These are phyloP conservation scores for Shiraia bambusicola DNA, from an alignment of 2,329 filamentous ascomycete genomes.

Conservation along the genomic window DNA sequence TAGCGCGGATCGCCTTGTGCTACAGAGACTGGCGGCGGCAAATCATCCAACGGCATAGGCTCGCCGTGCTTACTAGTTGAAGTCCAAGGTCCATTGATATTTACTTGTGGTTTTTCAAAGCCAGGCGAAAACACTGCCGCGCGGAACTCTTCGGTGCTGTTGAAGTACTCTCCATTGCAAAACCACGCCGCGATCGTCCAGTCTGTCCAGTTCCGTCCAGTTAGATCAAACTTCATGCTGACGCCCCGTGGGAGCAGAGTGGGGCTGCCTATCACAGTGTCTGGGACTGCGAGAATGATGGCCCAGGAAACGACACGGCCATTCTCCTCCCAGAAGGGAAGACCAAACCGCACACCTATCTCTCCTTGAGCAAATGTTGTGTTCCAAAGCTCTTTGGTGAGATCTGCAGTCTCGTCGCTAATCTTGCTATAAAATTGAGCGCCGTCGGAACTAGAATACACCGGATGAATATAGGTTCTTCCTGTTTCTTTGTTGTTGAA, in stretches of 20 bases:
- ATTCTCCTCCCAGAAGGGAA: slow-evolving; percentile 30
- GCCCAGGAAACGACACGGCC: slow-evolving; percentile 52
- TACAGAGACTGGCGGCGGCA: slow-evolving; percentile 56
- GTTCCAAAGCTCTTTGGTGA: slow-evolving; percentile 26
- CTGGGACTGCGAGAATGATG: slow-evolving; percentile 47
- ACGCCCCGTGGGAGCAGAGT: slow-evolving; percentile 52
- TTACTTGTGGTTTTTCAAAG: slow-evolving; percentile 52
- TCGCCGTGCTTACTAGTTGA: slow-evolving; percentile 47
- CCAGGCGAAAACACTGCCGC: slow-evolving; percentile 46
- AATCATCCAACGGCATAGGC: slow-evolving; percentile 50
- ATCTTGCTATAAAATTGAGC: slow-evolving; percentile 8
- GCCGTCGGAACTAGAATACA: slow-evolving; percentile 10
- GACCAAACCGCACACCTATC: slow-evolving; percentile 32
- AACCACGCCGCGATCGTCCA: slow-evolving; percentile 58
- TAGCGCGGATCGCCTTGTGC: slow-evolving; percentile 47
- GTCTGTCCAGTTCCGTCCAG: slow-evolving; percentile 52
- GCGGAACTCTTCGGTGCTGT: slow-evolving; percentile 52
- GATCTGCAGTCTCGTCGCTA: slow-evolving; percentile 20
- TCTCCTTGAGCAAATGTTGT: slow-evolving; percentile 19
- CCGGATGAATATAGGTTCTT: slow-evolving; percentile 12
- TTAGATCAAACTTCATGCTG: slow-evolving; percentile 49
- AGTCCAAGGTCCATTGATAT: slow-evolving; percentile 53
- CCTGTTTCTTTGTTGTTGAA: slow-evolving; percentile 22
- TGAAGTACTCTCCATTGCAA: slow-evolving; percentile 58
- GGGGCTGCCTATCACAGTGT: slow-evolving; percentile 45